These are phyloP conservation scores for Endoconidiophora polonica DNA, from an alignment of 2,329 filamentous ascomycete genomes.

Conservation along the genomic window DNA sequence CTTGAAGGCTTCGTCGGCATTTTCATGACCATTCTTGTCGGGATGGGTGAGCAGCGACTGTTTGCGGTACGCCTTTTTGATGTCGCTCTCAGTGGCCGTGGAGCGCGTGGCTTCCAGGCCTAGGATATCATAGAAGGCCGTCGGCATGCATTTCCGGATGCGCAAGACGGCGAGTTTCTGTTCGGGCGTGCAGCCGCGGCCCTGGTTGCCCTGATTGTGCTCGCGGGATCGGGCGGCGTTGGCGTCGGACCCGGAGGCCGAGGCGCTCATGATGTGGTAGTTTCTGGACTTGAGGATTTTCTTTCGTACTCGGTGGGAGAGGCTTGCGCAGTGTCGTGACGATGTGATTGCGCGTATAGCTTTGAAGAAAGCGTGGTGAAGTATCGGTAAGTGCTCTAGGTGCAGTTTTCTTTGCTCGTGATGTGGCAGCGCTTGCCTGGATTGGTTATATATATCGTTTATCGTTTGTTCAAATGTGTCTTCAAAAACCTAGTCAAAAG, in stretches of 20 bases:
- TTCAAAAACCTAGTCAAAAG: too few species aligned
- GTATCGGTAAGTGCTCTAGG: too few species aligned
- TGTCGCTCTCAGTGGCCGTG: slow-evolving; percentile 60
- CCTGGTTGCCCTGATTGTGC: slow-evolving; percentile 62
- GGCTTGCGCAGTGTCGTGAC: too few species aligned
- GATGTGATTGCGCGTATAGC: too few species aligned
- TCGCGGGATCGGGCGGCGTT: slow-evolving; percentile 38
- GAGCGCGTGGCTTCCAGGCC: slow-evolving; percentile 47
- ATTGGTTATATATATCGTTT: too few species aligned
- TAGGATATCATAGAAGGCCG: slow-evolving; percentile 92
- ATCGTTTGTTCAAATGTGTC: too few species aligned
- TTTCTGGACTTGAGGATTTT: neutral
- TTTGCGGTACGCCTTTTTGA: slow-evolving; percentile 97
- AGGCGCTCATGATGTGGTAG: slow-evolving; percentile 6
- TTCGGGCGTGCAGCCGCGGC: slow-evolving; percentile 67
- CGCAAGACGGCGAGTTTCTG: slow-evolving; percentile 84
- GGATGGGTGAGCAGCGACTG: slow-evolving; percentile 88
- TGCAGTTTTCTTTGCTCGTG: too few species aligned
- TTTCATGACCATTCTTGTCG: slow-evolving; percentile 93
- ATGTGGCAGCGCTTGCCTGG: too few species aligned
- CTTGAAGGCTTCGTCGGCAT: slow-evolving; percentile 97
- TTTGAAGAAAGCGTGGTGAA: too few species aligned
- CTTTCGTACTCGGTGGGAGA: too few species aligned
- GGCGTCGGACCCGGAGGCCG: slow-evolving; percentile 31
- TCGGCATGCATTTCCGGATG: slow-evolving; percentile 67